A percentile compares a stretch with the other conserved stretches of the same genome.
These are phyloP conservation scores for Blastomyces gilchristii DNA, from an alignment of 2,329 filamentous ascomycete species.

Conservation along the genomic window DNA sequence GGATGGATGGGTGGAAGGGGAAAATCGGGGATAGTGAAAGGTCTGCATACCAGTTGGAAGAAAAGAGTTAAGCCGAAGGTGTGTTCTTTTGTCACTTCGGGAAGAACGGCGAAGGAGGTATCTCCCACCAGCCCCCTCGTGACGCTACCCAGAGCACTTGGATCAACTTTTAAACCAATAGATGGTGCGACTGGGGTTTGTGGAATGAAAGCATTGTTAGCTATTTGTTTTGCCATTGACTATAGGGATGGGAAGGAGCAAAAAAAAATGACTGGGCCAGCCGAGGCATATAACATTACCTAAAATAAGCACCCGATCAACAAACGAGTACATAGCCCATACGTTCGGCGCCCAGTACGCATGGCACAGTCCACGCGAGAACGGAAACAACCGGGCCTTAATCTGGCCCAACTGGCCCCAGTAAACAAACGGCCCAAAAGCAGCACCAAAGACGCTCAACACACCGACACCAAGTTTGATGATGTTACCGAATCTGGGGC, in stretches of 20 bases:
- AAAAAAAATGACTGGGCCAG: too few species aligned
- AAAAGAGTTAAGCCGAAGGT: slow-evolving; percentile 76
- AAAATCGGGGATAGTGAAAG: not conserved
- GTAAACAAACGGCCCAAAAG: slow-evolving; percentile 79
- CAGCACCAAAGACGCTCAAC: slow-evolving; percentile 58
- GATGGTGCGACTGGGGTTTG: slow-evolving; percentile 60
- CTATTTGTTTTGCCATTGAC: not conserved
- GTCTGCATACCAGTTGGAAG: slow-evolving; percentile 55
- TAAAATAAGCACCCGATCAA: slow-evolving; percentile 71
- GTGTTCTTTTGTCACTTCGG: slow-evolving; percentile 66
- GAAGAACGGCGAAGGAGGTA: slow-evolving; percentile 84
- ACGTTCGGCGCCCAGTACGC: slow-evolving; percentile 98
- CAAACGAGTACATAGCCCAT: slow-evolving; percentile 94
- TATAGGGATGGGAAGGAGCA: too few species aligned
- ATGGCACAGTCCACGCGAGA: slow-evolving; percentile 86
- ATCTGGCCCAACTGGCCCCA: slow-evolving; percentile 79
- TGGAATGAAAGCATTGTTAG: not conserved
- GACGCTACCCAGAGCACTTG: slow-evolving; percentile 70
- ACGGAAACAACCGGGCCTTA: slow-evolving; percentile 77
- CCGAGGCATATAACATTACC: slow-evolving; percentile 42
- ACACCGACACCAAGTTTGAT: slow-evolving; percentile 73
- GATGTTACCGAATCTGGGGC: slow-evolving; percentile 66
- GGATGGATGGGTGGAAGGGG: not conserved
- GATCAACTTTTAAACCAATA: slow-evolving; percentile 62
- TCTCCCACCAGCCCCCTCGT: slow-evolving; percentile 90